A percentile compares a stretch with the other conserved stretches of the same genome.
phyloP scores from a whole-genome alignment of 768 basidiomycete genomes.

The Suillus placidus region DNA sequence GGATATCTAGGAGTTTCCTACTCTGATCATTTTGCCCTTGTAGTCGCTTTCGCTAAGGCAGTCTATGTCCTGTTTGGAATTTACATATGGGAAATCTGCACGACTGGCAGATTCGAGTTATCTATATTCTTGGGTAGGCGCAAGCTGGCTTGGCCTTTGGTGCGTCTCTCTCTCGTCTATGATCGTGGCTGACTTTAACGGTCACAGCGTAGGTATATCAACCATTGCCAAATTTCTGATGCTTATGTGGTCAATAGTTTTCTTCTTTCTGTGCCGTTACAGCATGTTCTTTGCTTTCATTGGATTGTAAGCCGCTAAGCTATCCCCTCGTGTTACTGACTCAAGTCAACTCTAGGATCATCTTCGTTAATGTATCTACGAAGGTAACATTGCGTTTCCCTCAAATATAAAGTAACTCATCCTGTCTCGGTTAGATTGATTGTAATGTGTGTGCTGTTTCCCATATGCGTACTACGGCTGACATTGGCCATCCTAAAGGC shows the following conservation, averaged over 20 bases:
- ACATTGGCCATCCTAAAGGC: slow-evolving; percentile 41
- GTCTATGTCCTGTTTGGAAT: slow-evolving; percentile 67
- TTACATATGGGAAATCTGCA: slow-evolving; percentile 68
- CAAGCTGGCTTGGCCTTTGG: slow-evolving; percentile 70
- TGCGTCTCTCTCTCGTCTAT: slow-evolving; percentile 36
- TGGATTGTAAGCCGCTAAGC: slow-evolving; percentile 52
- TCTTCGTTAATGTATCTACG: slow-evolving; percentile 54
- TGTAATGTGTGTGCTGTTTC: slow-evolving; percentile 49
- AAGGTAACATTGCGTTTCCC: slow-evolving; percentile 36
- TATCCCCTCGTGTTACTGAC: neutral
- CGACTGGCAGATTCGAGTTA: slow-evolving; percentile 69
- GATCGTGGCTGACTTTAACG: neutral
- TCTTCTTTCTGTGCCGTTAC: slow-evolving; percentile 73
- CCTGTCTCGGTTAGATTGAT: slow-evolving; percentile 46
- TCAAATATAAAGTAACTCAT: slow-evolving; percentile 4
- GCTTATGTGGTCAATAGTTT: slow-evolving; percentile 39
- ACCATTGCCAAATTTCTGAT: neutral
- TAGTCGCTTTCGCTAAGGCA: slow-evolving; percentile 61
- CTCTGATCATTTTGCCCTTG: slow-evolving; percentile 9
- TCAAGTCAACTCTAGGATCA: slow-evolving; percentile 43
- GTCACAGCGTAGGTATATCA: slow-evolving; percentile 10
- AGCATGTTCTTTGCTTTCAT: slow-evolving; percentile 68
- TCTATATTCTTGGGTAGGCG: slow-evolving; percentile 61
- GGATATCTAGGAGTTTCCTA: neutral
- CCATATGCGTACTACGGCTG: neutral